Conservation (phyloP, 2,329 filamentous ascomycete genomes). For the Aspergillus ochraceus region DNA sequence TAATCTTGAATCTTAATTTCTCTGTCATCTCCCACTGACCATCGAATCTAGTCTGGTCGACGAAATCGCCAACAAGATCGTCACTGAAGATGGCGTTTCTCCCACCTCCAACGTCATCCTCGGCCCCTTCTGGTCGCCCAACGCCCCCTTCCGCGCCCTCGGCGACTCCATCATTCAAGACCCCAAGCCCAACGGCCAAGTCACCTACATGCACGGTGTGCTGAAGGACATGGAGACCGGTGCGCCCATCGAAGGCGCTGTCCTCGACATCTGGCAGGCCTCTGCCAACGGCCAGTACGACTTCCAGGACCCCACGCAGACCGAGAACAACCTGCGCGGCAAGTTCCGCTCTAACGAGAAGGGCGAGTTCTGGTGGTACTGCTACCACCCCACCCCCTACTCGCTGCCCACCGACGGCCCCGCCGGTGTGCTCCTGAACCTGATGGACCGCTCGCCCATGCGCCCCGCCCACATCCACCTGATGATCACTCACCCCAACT, state of each 20-base stretch:
- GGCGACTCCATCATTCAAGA: conserved; percentile 68
- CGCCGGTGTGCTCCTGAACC: conserved; percentile 52
- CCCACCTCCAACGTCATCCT: conserved; percentile 76
- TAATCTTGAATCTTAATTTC: conserved; percentile 17
- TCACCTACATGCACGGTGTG: conserved; percentile 68
- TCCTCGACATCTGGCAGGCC: conserved; percentile 78
- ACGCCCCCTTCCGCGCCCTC: conserved; percentile 69
- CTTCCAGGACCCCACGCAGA: conserved; percentile 72
- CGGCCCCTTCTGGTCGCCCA: conserved; percentile 75
- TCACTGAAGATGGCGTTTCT: conserved; percentile 60
- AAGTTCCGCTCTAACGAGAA: conserved; percentile 72
- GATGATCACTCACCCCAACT: conserved; percentile 56
- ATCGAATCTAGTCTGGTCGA: conserved; percentile 59
- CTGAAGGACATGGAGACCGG: conserved; percentile 66
- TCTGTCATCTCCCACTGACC: conserved; percentile 16
- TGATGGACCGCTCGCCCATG: conserved; percentile 60
- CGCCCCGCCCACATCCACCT: conserved; percentile 63
- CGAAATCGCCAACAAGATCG: conserved; percentile 70
- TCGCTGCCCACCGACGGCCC: conserved; percentile 66
- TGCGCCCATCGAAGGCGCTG: conserved; percentile 65
- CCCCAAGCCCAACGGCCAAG: conserved; percentile 56
- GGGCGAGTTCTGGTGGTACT: conserved; percentile 67
- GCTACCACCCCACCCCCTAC: conserved; percentile 75
- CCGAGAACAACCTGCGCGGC: conserved; percentile 72
- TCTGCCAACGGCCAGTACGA: conserved; percentile 75